Percentiles rank a stretch among this genome's conserved stretches.
Evolutionary conservation across 805 yeast species (phyloP).

Genomic region (Peterozyma toletana): DNA sequence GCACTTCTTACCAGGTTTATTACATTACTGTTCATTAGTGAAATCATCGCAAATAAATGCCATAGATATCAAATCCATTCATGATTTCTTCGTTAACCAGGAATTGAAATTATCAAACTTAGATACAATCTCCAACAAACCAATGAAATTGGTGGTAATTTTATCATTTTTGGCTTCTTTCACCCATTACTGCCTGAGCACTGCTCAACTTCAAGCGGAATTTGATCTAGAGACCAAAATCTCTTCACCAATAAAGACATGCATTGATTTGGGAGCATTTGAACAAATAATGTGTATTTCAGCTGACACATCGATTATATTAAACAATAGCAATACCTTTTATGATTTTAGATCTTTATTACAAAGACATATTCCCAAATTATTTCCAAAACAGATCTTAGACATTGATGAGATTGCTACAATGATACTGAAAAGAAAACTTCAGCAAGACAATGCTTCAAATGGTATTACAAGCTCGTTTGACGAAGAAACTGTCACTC

Average conservation of each 20-base stretch:
- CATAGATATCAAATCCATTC: constrained; percentile 28
- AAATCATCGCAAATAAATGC: constrained; percentile 27
- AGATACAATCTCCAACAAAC: constrained; percentile 36
- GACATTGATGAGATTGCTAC: constrained; percentile 41
- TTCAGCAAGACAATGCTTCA: constrained; percentile 16
- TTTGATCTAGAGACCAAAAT: constrained; percentile 51
- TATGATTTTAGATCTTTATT: constrained; percentile 62
- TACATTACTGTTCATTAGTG: constrained; percentile 30
- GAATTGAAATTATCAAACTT: constrained; percentile 20
- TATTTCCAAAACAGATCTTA: constrained; percentile 42
- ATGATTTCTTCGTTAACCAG: constrained; percentile 27
- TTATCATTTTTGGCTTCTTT: constrained; percentile 50
- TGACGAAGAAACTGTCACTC: constrained; percentile 19
- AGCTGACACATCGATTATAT: constrained; percentile 44
- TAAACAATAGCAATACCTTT: constrained; percentile 34
- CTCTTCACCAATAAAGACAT: constrained; percentile 49
- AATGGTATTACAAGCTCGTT: constrained; percentile 17
- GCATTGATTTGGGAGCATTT: constrained; percentile 60
- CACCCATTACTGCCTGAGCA: constrained; percentile 60
- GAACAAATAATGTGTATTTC: constrained; percentile 58
- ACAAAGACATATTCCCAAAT: constrained; percentile 58
- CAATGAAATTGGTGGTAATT: constrained; percentile 40
- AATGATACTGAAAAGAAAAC: constrained; percentile 21
- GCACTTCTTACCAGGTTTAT: constrained; percentile 58
- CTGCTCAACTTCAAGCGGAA: constrained; percentile 30